These are phyloP conservation scores for Sclerotinia subarctica DNA, from an alignment of 2,329 filamentous ascomycete species.

Conservation along the genomic window DNA sequence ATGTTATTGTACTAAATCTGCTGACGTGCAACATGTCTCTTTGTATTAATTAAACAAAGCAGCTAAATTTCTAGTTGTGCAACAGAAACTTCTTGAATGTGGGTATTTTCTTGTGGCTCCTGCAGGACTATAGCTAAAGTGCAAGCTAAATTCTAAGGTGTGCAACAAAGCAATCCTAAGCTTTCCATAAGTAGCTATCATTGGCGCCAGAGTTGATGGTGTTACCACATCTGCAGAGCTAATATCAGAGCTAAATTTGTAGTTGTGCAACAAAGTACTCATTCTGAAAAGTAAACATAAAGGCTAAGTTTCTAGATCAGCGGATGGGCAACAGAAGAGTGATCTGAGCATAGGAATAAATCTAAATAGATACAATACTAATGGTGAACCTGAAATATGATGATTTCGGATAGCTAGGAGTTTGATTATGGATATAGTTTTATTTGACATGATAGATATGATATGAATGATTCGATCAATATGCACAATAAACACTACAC, in stretches of 20 bases:
- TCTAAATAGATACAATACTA: background rate
- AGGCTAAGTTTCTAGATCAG: background rate
- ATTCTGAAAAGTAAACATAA: background rate
- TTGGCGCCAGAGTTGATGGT: constrained; percentile 2
- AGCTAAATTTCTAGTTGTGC: background rate
- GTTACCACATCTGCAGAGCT: constrained; percentile 1
- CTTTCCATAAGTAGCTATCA: background rate
- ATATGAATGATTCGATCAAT: background rate
- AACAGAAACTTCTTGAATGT: background rate
- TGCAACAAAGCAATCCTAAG: constrained; percentile 15
- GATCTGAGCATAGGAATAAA: background rate
- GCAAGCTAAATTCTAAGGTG: constrained; percentile 18
- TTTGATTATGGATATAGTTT: constrained; percentile 6
- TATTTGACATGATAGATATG: constrained; percentile 1
- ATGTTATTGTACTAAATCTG: constrained; percentile 1
- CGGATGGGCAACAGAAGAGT: background rate
- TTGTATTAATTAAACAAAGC: background rate
- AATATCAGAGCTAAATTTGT: constrained; percentile 1
- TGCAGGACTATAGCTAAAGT: background rate
- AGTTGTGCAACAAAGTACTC: constrained; percentile 9
- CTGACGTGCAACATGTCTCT: background rate
- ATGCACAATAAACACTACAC: constrained; percentile 4
- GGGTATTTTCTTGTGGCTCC: background rate
- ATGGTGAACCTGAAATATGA: background rate
- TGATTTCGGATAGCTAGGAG: background rate